Evolutionary conservation across 108 stramenopile genomes (phyloP).

Genomic region (Skeletonema potamos): DNA sequence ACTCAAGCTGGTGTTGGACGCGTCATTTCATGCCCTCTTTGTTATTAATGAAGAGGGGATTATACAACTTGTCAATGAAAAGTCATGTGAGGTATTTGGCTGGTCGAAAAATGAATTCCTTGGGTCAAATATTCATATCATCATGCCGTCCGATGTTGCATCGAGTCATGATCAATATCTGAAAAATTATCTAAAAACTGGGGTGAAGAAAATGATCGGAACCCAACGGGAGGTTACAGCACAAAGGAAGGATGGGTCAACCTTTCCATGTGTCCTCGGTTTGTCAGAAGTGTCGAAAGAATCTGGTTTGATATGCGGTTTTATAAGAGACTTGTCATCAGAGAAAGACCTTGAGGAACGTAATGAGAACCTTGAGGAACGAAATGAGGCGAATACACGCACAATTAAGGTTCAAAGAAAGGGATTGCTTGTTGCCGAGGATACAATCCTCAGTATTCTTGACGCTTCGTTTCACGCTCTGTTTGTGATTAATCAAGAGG

Average conservation of each 20-base stretch:
- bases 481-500: constrained; percentile 34
- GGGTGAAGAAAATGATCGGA: constrained; percentile 43
- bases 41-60: constrained; percentile 39
- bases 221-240: constrained; percentile 34
- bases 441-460: constrained; percentile 49
- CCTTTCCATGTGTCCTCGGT: constrained; percentile 41
- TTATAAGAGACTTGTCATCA: constrained; percentile 41
- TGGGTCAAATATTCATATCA: constrained; percentile 33
- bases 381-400: not conserved
- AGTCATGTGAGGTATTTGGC: constrained; percentile 25
- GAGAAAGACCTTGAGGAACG: constrained; percentile 26
- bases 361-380: constrained; percentile 2
- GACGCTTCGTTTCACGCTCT: constrained; percentile 49
- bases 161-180: constrained; percentile 31
- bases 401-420: not conserved
- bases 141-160: constrained; percentile 19
- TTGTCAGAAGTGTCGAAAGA: constrained; percentile 35
- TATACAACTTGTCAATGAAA: constrained; percentile 32
- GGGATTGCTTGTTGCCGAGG: not conserved
- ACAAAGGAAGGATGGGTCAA: constrained; percentile 35
- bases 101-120: constrained; percentile 33
- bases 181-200: constrained; percentile 17
- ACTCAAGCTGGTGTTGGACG: not conserved
- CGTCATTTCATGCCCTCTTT: constrained; percentile 11
- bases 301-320: constrained; percentile 39